Conservation (phyloP, 2,329 filamentous ascomycete genomes). For the Furcasterigmium sp. region DNA sequence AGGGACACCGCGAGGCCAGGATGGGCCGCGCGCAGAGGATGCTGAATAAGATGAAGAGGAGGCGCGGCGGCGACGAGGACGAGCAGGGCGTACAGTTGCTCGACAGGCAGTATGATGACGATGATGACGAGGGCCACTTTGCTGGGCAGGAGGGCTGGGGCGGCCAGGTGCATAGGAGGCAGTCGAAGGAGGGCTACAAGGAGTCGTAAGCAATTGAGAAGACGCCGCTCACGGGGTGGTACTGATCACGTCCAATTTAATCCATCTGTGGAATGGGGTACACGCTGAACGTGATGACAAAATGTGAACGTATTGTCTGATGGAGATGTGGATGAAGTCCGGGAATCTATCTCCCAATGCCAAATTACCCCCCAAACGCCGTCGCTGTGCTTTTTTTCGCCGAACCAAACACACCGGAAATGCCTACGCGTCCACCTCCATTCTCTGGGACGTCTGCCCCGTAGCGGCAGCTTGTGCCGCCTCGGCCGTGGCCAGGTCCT, state of each 20-base stretch:
- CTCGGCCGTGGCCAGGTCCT: constrained; percentile 26
- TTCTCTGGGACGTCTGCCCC: constrained; percentile 26
- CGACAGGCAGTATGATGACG: not conserved
- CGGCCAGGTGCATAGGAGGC: not conserved
- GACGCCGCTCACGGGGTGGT: not conserved
- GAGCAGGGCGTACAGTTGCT: not conserved
- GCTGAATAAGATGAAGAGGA: not conserved
- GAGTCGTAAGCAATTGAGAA: not conserved
- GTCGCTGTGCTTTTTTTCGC: constrained; percentile 14
- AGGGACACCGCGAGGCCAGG: not conserved
- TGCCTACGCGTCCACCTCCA: constrained; percentile 48
- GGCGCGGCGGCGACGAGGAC: not conserved
- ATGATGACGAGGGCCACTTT: not conserved
- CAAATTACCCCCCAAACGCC: constrained; percentile 18
- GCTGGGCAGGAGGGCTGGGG: not conserved
- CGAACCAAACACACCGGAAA: no score
- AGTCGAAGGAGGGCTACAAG: not conserved
- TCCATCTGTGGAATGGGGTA: no score
- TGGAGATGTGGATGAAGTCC: no score
- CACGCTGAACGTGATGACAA: no score
- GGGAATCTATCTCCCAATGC: not conserved
- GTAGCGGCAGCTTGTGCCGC: constrained; percentile 27
- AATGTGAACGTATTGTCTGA: no score
- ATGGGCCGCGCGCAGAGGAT: not conserved
- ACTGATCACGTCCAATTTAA: no score